A percentile compares a stretch with the other conserved stretches of the same genome.
Conservation (phyloP, 176 grass and related monocot genomes). For the Cenchrus americanus region DNA sequence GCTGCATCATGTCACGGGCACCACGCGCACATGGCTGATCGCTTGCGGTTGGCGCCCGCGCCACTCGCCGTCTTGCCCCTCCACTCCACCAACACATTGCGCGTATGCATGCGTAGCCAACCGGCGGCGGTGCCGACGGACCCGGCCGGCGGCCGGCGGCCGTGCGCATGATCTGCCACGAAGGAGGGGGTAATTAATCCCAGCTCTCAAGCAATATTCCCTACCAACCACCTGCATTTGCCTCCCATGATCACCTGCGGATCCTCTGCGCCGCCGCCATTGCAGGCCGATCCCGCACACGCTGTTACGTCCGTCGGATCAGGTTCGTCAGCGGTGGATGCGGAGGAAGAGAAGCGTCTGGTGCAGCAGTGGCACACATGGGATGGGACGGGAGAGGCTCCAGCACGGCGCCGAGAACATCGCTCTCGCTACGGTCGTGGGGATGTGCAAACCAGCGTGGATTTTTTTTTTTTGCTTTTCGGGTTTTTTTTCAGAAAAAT, state of each 20-base stretch:
- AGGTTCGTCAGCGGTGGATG: background rate
- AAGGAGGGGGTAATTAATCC: conserved; percentile 4
- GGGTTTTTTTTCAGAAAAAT: too few species aligned
- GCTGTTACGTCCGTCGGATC: background rate
- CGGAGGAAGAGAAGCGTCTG: background rate
- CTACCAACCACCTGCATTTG: conserved; percentile 29
- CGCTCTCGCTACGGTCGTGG: conserved; percentile 35
- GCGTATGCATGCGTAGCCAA: too few species aligned
- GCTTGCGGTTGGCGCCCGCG: too few species aligned
- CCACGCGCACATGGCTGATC: too few species aligned
- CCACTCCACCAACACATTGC: too few species aligned
- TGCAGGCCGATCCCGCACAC: fast-evolving
- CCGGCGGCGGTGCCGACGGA: too few species aligned
- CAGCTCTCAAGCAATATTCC: conserved; percentile 7
- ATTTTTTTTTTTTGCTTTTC: conserved; percentile 37
- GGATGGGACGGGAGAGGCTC: conserved; percentile 38
- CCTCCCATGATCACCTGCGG: conserved; percentile 15
- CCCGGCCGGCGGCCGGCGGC: too few species aligned
- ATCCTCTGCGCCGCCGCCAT: background rate
- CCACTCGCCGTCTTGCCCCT: too few species aligned
- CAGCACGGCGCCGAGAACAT: conserved; percentile 47
- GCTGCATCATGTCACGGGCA: too few species aligned
- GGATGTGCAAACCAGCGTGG: conserved; percentile 34
- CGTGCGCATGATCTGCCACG: background rate
- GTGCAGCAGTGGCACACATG: background rate